These are phyloP conservation scores for Orychophragmus violaceus DNA, from an alignment of 345 rosid genomes.

Conservation along the genomic window DNA sequence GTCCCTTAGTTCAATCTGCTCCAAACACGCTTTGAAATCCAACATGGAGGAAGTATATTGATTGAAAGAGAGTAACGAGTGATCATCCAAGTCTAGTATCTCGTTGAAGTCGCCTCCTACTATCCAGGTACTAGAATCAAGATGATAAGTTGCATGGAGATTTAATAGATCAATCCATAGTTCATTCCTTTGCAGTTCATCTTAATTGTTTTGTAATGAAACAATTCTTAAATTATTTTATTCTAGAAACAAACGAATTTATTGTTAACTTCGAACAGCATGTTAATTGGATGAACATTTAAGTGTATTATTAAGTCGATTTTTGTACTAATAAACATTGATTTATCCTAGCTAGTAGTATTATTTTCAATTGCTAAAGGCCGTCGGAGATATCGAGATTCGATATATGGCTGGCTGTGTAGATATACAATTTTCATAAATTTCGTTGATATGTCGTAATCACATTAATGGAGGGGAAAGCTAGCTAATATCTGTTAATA, in stretches of 20 bases:
- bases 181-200: too few relatives aligned
- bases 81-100: too few relatives aligned
- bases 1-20: too few relatives aligned
- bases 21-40: too few relatives aligned
- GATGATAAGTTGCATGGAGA: too few relatives aligned
- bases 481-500: background rate
- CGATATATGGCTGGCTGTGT: slow-evolving; percentile 1
- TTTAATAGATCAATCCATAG: too few relatives aligned
- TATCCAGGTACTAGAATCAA: too few relatives aligned
- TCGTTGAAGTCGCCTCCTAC: too few relatives aligned
- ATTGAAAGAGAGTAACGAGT: too few relatives aligned
- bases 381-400: slow-evolving; percentile 6
- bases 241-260: background rate
- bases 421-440: background rate
- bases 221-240: background rate
- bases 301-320: background rate
- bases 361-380: background rate
- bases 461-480: slow-evolving; percentile 3
- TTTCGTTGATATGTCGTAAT: slow-evolving; percentile 15
- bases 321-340: background rate
- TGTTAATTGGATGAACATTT: background rate
- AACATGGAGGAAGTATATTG: too few relatives aligned
- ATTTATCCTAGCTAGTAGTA: background rate
- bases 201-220: background rate
- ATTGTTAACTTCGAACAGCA: background rate